Base-by-base conservation (phyloP, 139 green algal genomes). In the Tetradesmus obliquus region DNA sequence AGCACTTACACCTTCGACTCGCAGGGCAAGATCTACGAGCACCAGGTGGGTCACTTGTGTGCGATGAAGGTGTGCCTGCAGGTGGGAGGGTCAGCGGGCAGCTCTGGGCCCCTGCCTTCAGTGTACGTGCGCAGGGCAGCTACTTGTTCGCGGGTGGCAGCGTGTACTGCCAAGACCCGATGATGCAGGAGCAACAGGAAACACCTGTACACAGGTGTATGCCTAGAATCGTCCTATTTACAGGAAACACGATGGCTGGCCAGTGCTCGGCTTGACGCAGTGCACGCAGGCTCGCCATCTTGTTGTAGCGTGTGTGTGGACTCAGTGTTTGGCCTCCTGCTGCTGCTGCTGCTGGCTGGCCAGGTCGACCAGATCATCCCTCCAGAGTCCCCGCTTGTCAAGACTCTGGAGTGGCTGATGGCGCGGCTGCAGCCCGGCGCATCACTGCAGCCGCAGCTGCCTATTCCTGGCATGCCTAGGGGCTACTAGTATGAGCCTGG, bases 1-100 rank as follows among this genome's bases (percentile, higher is more conserved):
- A 91, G 88, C 79, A 91, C 79, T 1, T 92, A 92, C 88, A 88
- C 13, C 12, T 92, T 92, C 45, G 88, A 92, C 80, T 92, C 88
- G 4, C 55, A 66, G 17, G 88, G 88, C 71, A 79, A 81, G 79
- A 88, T 92, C 20, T 88, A 72, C 60, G 88, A 92, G 60, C 88
- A 92, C 51, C 62, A 79, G 45, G 88, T 91, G 24, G 62, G 71
- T 81, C 22, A 51, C 8, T 19, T 53, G 5, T 53, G 22, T 72
- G 60, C 60, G 0, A 20, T 72, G 60, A 45, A 45, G 32, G 32
- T 45, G 32, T 45, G 32, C 32, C 32, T 45, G 32, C 32, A 45
- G 32, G 32, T 45, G 32, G 32, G 32, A 45, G 32, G 32, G 32
- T 45, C 32, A 45, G 32, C 32, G 32, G 32, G 32, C 32, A 45